Evolutionary conservation across 495 filamentous ascomycete genomes (phyloP).

Genomic region (Penicillium waksmanii): DNA sequence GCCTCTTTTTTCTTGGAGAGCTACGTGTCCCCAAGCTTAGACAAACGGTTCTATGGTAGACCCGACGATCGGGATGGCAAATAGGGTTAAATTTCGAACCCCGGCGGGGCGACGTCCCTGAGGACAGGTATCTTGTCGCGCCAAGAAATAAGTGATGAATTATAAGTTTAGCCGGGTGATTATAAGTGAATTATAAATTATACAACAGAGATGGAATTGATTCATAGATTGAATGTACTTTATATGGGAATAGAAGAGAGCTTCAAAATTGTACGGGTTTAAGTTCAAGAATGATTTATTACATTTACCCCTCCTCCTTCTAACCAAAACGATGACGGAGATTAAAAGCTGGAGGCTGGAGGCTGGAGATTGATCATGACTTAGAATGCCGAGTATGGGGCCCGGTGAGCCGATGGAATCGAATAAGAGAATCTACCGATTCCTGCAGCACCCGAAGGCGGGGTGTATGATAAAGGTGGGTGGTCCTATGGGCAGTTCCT

Average conservation of each 20-base stretch:
- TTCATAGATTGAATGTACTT: too few relatives aligned
- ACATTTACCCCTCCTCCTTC: conserved; percentile 1
- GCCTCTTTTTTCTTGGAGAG: not conserved
- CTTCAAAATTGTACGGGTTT: too few relatives aligned
- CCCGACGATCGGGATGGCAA: conserved; percentile 7
- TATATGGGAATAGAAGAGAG: too few relatives aligned
- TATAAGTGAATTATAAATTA: too few relatives aligned
- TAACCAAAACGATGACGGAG: too few relatives aligned
- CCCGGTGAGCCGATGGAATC: conserved; percentile 9
- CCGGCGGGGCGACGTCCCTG: conserved; percentile 2
- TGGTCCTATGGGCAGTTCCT: conserved; percentile 13
- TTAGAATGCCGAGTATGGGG: conserved; percentile 9
- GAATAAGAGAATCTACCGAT: conserved; percentile 4
- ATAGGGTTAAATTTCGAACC: conserved; percentile 4
- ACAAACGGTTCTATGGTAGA: not conserved
- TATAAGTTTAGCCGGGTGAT: not conserved
- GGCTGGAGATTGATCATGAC: not conserved
- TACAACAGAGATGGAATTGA: too few relatives aligned
- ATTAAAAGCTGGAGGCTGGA: too few relatives aligned
- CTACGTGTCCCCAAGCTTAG: not conserved
- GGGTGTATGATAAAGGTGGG: not conserved
- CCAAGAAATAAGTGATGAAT: not conserved
- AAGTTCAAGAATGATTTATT: not conserved
- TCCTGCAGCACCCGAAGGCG: conserved; percentile 5
- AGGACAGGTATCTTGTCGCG: not conserved